Conservation (phyloP, 805 yeast species). For the Zygosaccharomyces siamensis region DNA sequence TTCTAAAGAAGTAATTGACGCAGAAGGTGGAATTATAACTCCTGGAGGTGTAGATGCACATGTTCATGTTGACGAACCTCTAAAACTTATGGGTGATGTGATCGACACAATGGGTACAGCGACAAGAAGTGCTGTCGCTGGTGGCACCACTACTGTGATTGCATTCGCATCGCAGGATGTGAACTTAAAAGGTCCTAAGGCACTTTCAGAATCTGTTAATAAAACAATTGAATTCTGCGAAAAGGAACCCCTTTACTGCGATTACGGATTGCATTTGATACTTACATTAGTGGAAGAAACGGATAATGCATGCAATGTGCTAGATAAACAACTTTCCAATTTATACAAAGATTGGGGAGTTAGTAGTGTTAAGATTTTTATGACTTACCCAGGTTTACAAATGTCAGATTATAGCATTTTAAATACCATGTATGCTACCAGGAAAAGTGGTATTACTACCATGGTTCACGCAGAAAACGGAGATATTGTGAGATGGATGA, state of each 20-base stretch:
- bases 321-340: slow-evolving; percentile 34
- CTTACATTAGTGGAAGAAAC: slow-evolving; percentile 29
- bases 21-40: slow-evolving; percentile 44
- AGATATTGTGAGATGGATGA: slow-evolving; percentile 42
- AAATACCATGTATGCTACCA: slow-evolving; percentile 37
- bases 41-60: slow-evolving; percentile 52
- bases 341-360: slow-evolving; percentile 37
- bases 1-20: slow-evolving; percentile 38
- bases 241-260: slow-evolving; percentile 35
- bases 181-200: slow-evolving; percentile 31
- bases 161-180: slow-evolving; percentile 45
- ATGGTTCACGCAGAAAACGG: slow-evolving; percentile 52
- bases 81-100: slow-evolving; percentile 32
- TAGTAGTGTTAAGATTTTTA: slow-evolving; percentile 41
- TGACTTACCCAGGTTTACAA: slow-evolving; percentile 43
- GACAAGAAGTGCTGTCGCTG: slow-evolving; percentile 43
- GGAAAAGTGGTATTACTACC: slow-evolving; percentile 42
- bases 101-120: slow-evolving; percentile 45
- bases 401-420: slow-evolving; percentile 40
- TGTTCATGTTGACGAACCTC: slow-evolving; percentile 44
- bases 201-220: slow-evolving; percentile 32
- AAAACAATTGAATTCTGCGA: slow-evolving; percentile 25
- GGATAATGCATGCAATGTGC: slow-evolving; percentile 9
- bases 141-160: slow-evolving; percentile 47
- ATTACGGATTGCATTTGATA: slow-evolving; percentile 47